Base-by-base conservation (phyloP, 2,329 filamentous ascomycete genomes). In the Huntiella decipiens region DNA sequence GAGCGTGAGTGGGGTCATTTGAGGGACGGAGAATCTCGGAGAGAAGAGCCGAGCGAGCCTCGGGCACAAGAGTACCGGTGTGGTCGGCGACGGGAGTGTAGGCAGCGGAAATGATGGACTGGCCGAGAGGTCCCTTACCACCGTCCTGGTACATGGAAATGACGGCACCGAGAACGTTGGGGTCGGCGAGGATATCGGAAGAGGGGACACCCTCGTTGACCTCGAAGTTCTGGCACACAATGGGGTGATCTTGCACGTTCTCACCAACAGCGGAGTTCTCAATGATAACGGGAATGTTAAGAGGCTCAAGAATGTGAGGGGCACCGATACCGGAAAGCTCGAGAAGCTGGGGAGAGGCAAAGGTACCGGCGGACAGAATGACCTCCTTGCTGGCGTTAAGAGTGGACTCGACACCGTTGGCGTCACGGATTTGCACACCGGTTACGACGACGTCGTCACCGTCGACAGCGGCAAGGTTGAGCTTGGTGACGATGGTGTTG, bases 191-290 rank as follows among this genome's bases (percentile, higher is more conserved):
- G 15, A 57, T 49, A 45, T 65, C 60, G 31, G 52, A 48, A 3
- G 46, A 45, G 37, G 12, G 19, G 19, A 48, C n/a, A 16, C 58
- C 57, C 6, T 62, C 58, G 43, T 58, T 60, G 36, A 65, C 61
- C 35, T 66, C 63, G 54, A 67, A 64, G 55, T 50, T 55, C 44
- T 61, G 66, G 38, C 46, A 51, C 4, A 52, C 28, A 36, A 52
- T 52, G 19, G 49, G 49, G 11, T 69, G 68, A 54, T 78, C 72
- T 54, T 73, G 65, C 19, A 78, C 61, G 56, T 76, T 75, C 13
- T 61, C 65, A 38, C 74, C 74, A 11, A 79, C 72, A 34, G 71
- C 73, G 0, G 71, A 70, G 1, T 71, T 61, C 46, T 68, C 59
- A 22, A 67, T 59, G 1, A 72, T 49, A 1, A 68, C 52, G 0